These are phyloP conservation scores for Pichia scutulata DNA, from an alignment of 805 yeast genomes.

Conservation along the genomic window DNA sequence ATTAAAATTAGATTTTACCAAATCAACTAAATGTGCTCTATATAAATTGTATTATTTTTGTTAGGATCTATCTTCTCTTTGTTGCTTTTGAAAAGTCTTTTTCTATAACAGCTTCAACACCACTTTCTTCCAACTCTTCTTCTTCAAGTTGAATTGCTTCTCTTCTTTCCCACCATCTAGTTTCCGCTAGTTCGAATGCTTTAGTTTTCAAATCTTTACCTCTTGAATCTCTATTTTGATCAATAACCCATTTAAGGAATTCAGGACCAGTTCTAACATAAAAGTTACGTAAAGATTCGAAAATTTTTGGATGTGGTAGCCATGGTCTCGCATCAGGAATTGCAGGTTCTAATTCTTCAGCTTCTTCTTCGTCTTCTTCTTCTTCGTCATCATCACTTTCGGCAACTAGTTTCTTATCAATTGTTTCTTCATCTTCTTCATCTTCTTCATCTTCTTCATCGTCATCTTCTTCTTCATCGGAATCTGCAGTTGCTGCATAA, in stretches of 20 bases:
- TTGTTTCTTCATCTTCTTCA: conserved; percentile 41
- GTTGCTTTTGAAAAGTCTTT: conserved; percentile 42
- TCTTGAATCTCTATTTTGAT: conserved; percentile 74
- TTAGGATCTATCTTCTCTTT: conserved; percentile 39
- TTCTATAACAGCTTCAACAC: conserved; percentile 82
- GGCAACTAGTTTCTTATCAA: conserved; percentile 36
- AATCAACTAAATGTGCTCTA: not conserved
- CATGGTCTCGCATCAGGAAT: conserved; percentile 91
- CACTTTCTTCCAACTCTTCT: conserved; percentile 87
- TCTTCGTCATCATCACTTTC: conserved; percentile 46
- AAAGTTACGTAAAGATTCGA: conserved; percentile 76
- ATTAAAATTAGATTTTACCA: too few species aligned
- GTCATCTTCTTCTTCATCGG: conserved; percentile 58
- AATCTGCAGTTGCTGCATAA: conserved; percentile 45
- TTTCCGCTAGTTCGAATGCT: conserved; percentile 86
- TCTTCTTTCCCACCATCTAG: conserved; percentile 98
- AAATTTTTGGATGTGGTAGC: conserved; percentile 95
- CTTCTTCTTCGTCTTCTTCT: conserved; percentile 62
- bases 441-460: conserved; percentile 66
- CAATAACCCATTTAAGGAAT: conserved; percentile 89
- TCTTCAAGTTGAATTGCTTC: conserved; percentile 85
- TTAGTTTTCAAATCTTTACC: conserved; percentile 86
- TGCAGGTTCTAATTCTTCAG: conserved; percentile 53
- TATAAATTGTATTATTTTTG: not conserved
- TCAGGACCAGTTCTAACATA: conserved; percentile 80